Evolutionary conservation across 164 flowering plant genomes (phyloP), one percentile per base, ranked within the genome.

Genomic region (Stephania cephalantha): DNA sequence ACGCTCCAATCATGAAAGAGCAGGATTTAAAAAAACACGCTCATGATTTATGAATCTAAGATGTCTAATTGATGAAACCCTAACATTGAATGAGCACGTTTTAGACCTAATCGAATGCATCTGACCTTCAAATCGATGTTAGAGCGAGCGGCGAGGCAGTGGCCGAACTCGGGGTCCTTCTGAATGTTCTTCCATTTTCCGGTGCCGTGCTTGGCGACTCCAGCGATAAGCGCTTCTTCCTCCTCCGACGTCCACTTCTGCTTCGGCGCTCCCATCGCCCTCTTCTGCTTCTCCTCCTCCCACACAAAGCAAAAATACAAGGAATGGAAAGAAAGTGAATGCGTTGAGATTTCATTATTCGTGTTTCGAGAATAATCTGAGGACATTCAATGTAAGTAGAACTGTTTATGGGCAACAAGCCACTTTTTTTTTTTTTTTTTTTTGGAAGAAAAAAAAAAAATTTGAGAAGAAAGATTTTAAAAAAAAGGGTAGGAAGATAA

Each of bases 221-320:
- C 97, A 22, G 91, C 89, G 8, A 84, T 85, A 1, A 91, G 85
- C 2, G 94, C 97, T 52, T 87, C 93, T 77, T 91, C 97, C 77
- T 91, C 97, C 71, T 90, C 94, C n/a, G 90, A 12, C n/a, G 91
- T 90, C 97, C 97, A 91, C 52, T 91, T 91, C 80, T 90, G 97
- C 88, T 91, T 90, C 72, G 92, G 97, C 79, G 88, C 88, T 17
- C 94, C 94, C 97, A 90, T 91, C 73, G 58, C 68, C 55, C 42
- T 70, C 35, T 74, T 42, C 75, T 35, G n/a, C 31, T 64, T 58
- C 17, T 8, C 2, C 10, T 50, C 10, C 61, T 53, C 61, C 10
- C 18, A 2, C 61, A 18, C 5, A 53, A 53, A 35, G 1, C 1
- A 35, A 35, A 35, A 35, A 35, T 35, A 35, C 3, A 35, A 35